Percentiles rank a stretch among this genome's conserved stretches.
Evolutionary conservation across 139 green algal species (phyloP).

Genomic region (Astrephomene gubernaculifera): DNA sequence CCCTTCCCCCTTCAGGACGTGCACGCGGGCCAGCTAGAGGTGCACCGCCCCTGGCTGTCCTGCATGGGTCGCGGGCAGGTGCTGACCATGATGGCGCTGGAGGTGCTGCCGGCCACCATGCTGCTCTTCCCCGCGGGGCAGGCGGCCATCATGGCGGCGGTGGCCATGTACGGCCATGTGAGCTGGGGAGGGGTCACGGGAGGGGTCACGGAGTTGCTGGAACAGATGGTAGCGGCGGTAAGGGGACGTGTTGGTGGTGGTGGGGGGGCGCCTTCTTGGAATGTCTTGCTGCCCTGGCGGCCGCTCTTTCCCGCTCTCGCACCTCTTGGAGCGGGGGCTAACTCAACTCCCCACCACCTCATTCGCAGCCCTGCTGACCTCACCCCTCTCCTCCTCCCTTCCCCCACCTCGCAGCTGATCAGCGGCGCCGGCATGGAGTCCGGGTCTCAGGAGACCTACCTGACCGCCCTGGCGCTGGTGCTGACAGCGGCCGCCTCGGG

Average conservation of each 20-base stretch:
- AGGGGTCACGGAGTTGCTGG: no score
- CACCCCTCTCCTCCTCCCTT: background rate
- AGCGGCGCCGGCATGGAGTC: conserved; percentile 4
- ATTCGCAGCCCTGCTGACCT: no score
- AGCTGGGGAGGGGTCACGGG: no score
- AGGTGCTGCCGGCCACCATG: conserved; percentile 50
- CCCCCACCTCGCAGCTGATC: conserved; percentile 9
- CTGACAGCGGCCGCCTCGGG: conserved; percentile 11
- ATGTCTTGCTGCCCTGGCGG: no score
- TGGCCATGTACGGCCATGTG: conserved; percentile 50
- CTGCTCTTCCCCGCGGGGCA: conserved; percentile 57
- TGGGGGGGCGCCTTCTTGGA: no score
- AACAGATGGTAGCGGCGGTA: no score
- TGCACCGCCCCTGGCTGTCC: conserved; percentile 44
- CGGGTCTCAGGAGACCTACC: background rate
- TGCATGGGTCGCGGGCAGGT: conserved; percentile 36
- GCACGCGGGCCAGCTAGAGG: conserved; percentile 37
- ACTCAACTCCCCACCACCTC: no score
- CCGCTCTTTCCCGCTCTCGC: no score
- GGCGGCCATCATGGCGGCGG: conserved; percentile 21
- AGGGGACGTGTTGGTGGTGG: no score
- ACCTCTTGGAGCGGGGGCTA: no score
- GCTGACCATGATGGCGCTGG: conserved; percentile 44
- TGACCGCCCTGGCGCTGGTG: conserved; percentile 31
- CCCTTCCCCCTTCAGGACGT: conserved; percentile 31